Conservation (phyloP, 345 rosid species). For the Aurinia saxatilis region DNA sequence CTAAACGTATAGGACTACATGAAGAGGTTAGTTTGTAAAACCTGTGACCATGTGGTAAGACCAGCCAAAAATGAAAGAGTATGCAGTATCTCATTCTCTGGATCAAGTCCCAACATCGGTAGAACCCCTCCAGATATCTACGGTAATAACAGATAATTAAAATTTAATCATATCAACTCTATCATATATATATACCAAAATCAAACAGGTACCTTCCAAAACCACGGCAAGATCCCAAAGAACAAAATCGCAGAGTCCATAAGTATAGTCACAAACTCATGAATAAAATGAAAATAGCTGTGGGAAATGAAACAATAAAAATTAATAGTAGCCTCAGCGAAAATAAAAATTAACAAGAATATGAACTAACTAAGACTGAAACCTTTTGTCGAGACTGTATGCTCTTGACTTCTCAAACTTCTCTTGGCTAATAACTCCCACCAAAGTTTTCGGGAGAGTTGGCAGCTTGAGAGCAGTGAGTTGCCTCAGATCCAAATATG, state of each 20-base stretch:
- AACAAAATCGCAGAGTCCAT: constrained; percentile 94
- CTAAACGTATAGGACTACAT: background rate
- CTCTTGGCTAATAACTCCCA: constrained; percentile 86
- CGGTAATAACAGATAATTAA: constrained; percentile 13
- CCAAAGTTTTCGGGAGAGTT: constrained; percentile 79
- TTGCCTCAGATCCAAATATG: constrained; percentile 83
- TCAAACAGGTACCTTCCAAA: constrained; percentile 72
- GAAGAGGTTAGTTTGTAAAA: constrained; percentile 22
- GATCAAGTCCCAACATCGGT: constrained; percentile 51
- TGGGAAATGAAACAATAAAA: background rate
- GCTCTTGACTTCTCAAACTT: constrained; percentile 89
- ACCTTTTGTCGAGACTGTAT: constrained; percentile 98
- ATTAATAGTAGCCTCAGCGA: background rate
- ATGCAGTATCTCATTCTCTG: constrained; percentile 82
- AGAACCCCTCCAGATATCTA: constrained; percentile 78
- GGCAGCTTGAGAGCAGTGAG: constrained; percentile 76
- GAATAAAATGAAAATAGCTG: constrained; percentile 90
- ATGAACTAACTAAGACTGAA: constrained; percentile 5
- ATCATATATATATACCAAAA: background rate
- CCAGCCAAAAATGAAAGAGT: constrained; percentile 93
- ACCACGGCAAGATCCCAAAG: constrained; percentile 88
- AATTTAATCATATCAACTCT: constrained; percentile 4
- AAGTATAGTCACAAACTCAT: constrained; percentile 76
- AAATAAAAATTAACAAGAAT: background rate
- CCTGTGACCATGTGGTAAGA: constrained; percentile 96